A percentile compares a stretch with the other conserved stretches of the same genome.
phyloP scores from a whole-genome alignment of 495 filamentous ascomycete species.

The Choiromyces venosus region DNA sequence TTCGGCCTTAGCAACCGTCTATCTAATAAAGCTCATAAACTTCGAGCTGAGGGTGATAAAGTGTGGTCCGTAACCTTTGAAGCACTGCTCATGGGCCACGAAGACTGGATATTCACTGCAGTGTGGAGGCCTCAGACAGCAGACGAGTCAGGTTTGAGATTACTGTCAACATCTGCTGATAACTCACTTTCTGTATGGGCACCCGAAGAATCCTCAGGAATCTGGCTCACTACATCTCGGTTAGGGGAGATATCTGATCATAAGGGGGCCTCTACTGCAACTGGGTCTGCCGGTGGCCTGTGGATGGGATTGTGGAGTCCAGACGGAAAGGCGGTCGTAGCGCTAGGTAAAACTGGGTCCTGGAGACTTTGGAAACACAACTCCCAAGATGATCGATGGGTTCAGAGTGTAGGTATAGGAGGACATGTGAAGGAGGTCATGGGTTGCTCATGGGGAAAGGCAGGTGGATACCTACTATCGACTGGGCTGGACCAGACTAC shows the following conservation, averaged over 20 bases:
- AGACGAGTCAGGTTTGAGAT: constrained; percentile 51
- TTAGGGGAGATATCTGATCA: constrained; percentile 89
- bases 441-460: constrained; percentile 74
- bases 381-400: constrained; percentile 58
- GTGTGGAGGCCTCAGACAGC: constrained; percentile 58
- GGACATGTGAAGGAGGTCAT: constrained; percentile 78
- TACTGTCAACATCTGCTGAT: constrained; percentile 89
- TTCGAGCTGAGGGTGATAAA: constrained; percentile 52
- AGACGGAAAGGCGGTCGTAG: constrained; percentile 63
- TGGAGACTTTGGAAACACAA: constrained; percentile 77
- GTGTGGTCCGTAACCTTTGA: constrained; percentile 85
- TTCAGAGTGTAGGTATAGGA: constrained; percentile 67
- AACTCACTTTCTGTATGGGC: constrained; percentile 93
- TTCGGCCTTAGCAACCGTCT: constrained; percentile 46
- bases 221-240: constrained; percentile 78
- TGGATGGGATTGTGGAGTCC: constrained; percentile 95
- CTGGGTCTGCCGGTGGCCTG: constrained; percentile 89
- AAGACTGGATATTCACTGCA: constrained; percentile 94
- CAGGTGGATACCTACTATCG: constrained; percentile 78
- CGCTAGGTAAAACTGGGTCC: constrained; percentile 83
- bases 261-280: constrained; percentile 92
- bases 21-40: constrained; percentile 80
- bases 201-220: constrained; percentile 69
- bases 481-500: constrained; percentile 92
- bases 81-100: constrained; percentile 88